Percentiles rank a stretch among this genome's conserved stretches.
Conservation (phyloP, 2,329 filamentous ascomycete genomes). For the Sarocladiaceae sp. region DNA sequence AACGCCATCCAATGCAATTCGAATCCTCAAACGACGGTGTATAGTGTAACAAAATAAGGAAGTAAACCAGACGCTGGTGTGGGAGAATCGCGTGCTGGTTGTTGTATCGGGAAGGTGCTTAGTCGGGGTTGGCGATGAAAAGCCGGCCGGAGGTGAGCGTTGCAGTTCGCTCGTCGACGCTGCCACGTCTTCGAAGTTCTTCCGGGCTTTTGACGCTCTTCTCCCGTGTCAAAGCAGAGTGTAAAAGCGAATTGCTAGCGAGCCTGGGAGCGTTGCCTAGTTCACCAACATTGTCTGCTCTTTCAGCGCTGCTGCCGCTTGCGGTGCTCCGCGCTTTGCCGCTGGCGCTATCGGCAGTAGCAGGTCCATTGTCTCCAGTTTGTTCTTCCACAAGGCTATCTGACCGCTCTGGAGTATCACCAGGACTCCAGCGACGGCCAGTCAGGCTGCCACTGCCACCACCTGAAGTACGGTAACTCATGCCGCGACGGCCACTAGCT, state of each 20-base stretch:
- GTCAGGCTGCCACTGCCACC: constrained; percentile 31
- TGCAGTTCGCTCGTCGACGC: constrained; percentile 75
- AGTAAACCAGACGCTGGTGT: no score
- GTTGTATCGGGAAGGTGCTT: constrained; percentile 20
- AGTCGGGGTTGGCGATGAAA: constrained; percentile 82
- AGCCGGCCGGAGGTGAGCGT: constrained; percentile 68
- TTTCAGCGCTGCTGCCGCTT: constrained; percentile 53
- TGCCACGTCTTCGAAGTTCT: constrained; percentile 69
- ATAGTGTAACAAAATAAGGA: neutral
- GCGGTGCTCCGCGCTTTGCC: constrained; percentile 43
- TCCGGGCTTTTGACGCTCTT: constrained; percentile 63
- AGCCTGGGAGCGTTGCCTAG: constrained; percentile 42
- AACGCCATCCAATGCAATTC: constrained; percentile 8
- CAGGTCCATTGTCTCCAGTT: constrained; percentile 20
- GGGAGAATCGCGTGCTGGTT: no score
- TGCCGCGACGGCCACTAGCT: constrained; percentile 42
- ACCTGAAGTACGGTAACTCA: constrained; percentile 48
- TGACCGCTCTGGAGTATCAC: constrained; percentile 48
- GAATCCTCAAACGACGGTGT: constrained; percentile 5
- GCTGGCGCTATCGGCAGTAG: constrained; percentile 35
- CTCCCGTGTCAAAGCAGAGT: constrained; percentile 53
- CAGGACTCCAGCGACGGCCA: constrained; percentile 43
- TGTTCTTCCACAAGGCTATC: constrained; percentile 45
- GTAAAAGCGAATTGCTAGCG: constrained; percentile 52
- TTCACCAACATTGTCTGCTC: constrained; percentile 54